Percentiles rank a stretch among this genome's conserved stretches.
phyloP scores from a whole-genome alignment of 306 rosid species.

The Quercus bicolor region DNA sequence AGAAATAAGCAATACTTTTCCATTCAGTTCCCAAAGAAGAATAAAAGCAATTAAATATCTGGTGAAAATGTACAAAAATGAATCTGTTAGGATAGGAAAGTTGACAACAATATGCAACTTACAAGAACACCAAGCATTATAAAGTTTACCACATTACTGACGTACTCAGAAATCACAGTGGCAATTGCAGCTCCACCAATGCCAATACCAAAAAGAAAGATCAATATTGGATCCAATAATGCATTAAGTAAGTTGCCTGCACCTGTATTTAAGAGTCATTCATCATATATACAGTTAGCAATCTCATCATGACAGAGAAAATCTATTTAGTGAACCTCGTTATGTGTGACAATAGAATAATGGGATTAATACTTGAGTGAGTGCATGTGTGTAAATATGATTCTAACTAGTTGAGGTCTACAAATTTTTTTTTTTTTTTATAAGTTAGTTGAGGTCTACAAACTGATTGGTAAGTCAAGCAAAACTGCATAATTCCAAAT shows the following conservation, averaged over 20 bases:
- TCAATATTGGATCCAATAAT: slow-evolving; percentile 66
- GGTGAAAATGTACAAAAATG: slow-evolving; percentile 23
- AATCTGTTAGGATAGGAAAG: slow-evolving; percentile 26
- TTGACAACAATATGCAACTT: slow-evolving; percentile 25
- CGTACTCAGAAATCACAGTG: slow-evolving; percentile 92
- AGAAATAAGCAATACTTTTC: slow-evolving; percentile 53
- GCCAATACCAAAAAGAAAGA: slow-evolving; percentile 65
- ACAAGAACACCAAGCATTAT: slow-evolving; percentile 31
- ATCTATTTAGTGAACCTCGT: neutral
- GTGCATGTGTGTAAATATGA: neutral
- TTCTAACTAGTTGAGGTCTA: neutral
- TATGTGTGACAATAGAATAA: neutral
- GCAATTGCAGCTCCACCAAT: slow-evolving; percentile 83
- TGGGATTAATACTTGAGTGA: neutral
- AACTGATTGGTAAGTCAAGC: neutral
- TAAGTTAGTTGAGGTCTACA: neutral
- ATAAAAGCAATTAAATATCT: slow-evolving; percentile 81
- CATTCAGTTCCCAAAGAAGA: slow-evolving; percentile 79
- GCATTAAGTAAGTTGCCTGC: slow-evolving; percentile 76
- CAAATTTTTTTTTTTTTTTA: too few relatives aligned
- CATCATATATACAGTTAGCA: slow-evolving; percentile 18
- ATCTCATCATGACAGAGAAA: neutral
- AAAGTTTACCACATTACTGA: slow-evolving; percentile 83
- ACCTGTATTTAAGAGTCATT: slow-evolving; percentile 44
- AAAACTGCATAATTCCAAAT: neutral